phyloP scores from a whole-genome alignment of 2,329 filamentous ascomycete species.

The Penicillium sp. region DNA sequence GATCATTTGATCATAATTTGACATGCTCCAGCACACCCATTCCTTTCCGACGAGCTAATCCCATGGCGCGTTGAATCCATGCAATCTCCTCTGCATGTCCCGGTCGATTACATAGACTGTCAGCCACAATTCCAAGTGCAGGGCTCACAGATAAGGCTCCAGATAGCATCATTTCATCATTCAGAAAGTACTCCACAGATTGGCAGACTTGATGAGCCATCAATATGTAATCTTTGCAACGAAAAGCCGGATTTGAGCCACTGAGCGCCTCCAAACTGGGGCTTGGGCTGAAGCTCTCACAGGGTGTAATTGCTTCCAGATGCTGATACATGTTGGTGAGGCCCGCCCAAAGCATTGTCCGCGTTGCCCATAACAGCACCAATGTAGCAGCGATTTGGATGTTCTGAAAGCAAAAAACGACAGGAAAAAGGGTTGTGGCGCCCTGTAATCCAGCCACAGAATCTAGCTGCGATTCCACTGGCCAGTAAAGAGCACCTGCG shows the following conservation, averaged over 20 bases:
- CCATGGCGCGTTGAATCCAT: constrained; percentile 6
- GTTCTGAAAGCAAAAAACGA: constrained; percentile 32
- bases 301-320: constrained; percentile 4
- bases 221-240: constrained; percentile 25
- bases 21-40: neutral
- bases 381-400: constrained; percentile 23
- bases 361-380: constrained; percentile 36
- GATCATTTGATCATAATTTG: neutral
- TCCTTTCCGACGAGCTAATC: constrained; percentile 2
- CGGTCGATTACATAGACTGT: constrained; percentile 1
- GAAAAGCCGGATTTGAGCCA: constrained; percentile 23
- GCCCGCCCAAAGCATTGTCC: constrained; percentile 36
- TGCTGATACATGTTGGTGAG: constrained; percentile 33
- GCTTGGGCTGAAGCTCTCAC: neutral
- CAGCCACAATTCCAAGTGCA: constrained; percentile 10
- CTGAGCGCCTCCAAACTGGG: neutral
- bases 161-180: constrained; percentile 21
- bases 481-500: neutral
- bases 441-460: neutral
- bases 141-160: constrained; percentile 12
- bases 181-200: constrained; percentile 35
- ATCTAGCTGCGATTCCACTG: neutral
- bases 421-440: constrained; percentile 25
- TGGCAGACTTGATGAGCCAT: constrained; percentile 37
- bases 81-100: neutral